A percentile compares a stretch with the other conserved stretches of the same genome.
Evolutionary conservation across 495 filamentous ascomycete species (phyloP).

Genomic region (Cryomyces minteri): DNA sequence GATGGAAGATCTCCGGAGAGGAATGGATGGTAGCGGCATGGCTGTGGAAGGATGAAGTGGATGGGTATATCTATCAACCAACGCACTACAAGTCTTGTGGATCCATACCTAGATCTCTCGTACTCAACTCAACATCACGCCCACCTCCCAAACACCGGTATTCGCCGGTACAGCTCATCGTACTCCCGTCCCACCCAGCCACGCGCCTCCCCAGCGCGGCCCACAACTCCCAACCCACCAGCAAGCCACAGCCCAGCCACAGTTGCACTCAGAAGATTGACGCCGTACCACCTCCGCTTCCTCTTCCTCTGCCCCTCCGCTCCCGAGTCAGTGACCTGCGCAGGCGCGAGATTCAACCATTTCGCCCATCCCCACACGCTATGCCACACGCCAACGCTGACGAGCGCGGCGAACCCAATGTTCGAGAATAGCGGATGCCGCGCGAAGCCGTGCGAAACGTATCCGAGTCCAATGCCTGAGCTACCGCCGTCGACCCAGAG

Average conservation of each 20-base stretch:
- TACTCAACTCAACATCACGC: constrained; percentile 11
- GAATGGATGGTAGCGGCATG: no score
- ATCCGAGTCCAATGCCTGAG: constrained; percentile 61
- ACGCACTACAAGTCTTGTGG: no score
- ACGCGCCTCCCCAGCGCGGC: constrained; percentile 42
- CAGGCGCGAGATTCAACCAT: constrained; percentile 42
- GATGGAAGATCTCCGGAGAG: no score
- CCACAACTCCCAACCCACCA: constrained; percentile 62
- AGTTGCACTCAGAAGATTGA: constrained; percentile 41
- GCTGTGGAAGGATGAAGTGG: no score
- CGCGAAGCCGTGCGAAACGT: constrained; percentile 72
- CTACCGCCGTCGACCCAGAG: constrained; percentile 62
- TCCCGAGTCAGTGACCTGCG: constrained; percentile 24
- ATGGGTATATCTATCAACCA: no score
- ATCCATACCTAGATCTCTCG: no score
- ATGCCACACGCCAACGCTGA: constrained; percentile 56
- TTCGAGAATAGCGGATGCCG: constrained; percentile 44
- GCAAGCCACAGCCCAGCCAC: constrained; percentile 56
- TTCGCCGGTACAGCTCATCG: constrained; percentile 43
- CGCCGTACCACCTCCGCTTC: constrained; percentile 45
- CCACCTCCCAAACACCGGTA: constrained; percentile 34
- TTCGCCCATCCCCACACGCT: constrained; percentile 66
- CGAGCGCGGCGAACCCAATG: constrained; percentile 44
- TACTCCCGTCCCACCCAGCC: constrained; percentile 71
- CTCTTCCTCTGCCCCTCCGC: constrained; percentile 30